phyloP scores from a whole-genome alignment of 176 grass and related monocot genomes.

The Avena insularis region DNA sequence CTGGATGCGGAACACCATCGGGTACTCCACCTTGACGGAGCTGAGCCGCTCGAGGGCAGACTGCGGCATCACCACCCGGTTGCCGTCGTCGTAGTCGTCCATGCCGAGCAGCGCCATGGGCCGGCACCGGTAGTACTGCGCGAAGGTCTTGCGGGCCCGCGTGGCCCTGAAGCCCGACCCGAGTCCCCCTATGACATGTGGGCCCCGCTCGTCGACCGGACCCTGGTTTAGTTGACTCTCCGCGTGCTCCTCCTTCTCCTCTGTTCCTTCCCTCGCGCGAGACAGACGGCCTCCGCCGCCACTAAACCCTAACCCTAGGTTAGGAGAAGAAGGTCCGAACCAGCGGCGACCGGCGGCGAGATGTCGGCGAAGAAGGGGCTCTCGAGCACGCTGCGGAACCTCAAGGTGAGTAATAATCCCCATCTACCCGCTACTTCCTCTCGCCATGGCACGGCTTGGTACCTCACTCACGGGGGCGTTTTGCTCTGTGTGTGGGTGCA shows the following conservation, averaged over 20 bases:
- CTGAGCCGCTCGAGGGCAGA: conserved; percentile 73
- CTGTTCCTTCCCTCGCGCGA: neutral
- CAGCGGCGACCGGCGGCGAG: neutral
- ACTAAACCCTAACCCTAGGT: conserved; percentile 53
- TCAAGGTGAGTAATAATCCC: conserved; percentile 55
- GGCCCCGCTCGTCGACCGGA: neutral
- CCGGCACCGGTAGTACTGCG: conserved; percentile 42
- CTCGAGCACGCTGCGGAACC: conserved; percentile 80
- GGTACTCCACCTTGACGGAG: conserved; percentile 37
- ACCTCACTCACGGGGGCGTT: neutral
- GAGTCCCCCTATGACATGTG: neutral
- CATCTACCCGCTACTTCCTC: neutral
- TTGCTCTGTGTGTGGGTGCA: conserved; percentile 9
- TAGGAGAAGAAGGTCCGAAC: neutral
- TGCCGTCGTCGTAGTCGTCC: neutral
- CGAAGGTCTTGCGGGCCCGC: neutral
- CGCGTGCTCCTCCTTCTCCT: conserved; percentile 13
- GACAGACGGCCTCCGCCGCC: neutral
- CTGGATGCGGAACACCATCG: conserved; percentile 67
- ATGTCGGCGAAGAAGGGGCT: conserved; percentile 93
- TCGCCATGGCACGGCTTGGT: neutral
- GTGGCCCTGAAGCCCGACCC: neutral
- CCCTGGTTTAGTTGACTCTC: neutral
- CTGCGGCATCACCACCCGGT: conserved; percentile 65
- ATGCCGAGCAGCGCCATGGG: neutral